phyloP scores from a whole-genome alignment of 2,329 filamentous ascomycete species.

The Diaporthe longicolla region DNA sequence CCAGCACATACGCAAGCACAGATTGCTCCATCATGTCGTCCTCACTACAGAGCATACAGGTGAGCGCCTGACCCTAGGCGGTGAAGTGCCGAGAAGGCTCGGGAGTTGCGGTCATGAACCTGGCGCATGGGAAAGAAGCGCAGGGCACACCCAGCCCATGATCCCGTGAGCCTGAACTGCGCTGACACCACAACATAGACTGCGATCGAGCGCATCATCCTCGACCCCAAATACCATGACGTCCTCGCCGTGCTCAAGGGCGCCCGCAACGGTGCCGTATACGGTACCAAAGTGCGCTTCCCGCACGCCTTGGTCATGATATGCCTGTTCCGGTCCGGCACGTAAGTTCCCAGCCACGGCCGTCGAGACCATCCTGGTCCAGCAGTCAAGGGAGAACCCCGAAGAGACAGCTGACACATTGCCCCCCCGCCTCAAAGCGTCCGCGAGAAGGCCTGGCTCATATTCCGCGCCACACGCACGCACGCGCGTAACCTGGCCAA shows the following conservation, averaged over 20 bases:
- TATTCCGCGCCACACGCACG: constrained; percentile 88
- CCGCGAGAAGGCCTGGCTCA: constrained; percentile 81
- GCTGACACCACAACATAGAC: constrained; percentile 60
- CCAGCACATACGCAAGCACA: not conserved
- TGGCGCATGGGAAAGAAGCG: not conserved
- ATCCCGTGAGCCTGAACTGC: not conserved
- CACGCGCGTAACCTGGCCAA: constrained; percentile 93
- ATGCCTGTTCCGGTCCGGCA: constrained; percentile 93
- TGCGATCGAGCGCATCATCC: constrained; percentile 80
- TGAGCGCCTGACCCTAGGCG: not conserved
- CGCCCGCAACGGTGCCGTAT: constrained; percentile 96
- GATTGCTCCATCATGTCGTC: constrained; percentile 32
- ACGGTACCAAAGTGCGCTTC: constrained; percentile 97
- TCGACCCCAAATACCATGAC: constrained; percentile 89
- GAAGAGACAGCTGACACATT: constrained; percentile 11
- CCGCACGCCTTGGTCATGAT: constrained; percentile 99
- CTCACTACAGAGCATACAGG: constrained; percentile 40
- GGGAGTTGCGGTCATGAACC: not conserved
- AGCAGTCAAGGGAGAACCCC: constrained; percentile 5
- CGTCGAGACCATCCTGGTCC: constrained; percentile 23
- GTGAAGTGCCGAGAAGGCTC: not conserved
- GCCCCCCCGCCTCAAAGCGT: constrained; percentile 62
- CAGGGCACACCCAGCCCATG: too few species aligned
- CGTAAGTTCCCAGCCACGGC: constrained; percentile 66
- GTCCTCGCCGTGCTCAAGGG: constrained; percentile 89